Evolutionary conservation across 495 filamentous ascomycete species (phyloP), one percentile per base, ranked within the genome.

Genomic region (Tricharina praecox): DNA sequence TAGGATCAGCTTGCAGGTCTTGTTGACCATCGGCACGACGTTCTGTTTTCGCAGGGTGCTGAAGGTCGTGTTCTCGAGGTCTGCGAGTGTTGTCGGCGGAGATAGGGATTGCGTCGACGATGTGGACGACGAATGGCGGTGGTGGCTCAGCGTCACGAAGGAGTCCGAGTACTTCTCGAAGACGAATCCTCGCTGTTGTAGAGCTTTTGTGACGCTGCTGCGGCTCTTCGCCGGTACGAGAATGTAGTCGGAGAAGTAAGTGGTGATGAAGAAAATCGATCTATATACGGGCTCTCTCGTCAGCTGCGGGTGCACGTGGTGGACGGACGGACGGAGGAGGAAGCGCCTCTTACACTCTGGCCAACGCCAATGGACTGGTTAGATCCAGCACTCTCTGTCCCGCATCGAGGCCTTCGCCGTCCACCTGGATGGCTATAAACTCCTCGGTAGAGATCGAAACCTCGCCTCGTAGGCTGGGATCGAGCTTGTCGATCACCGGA

Each of bases 201-300:
- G 73, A 0, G 82, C 77, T 40, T 74, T 69, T 33, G 87, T 76
- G 35, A 96, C 88, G 28, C 72, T 74, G 7, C 67, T 62, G 32
- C 81, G 77, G 61, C 76, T 75, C 53, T 78, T 80, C 32, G 70
- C 65, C 3, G 90, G 90, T 3, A 96, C 85, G 15, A 97, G 70
- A 53, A 97, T 93, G 66, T 93, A 97, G 64, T 97, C 90, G 10
- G 83, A 84, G 61, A 93, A 95, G 63, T 97, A 97, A 19, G 90
- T 96, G 0, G 88, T 93, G 59, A 95, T 92, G 69, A 97, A 96
- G 64, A 96, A 95, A 52, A 97, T 93, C 32, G 90, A 81, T 26
- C 79, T 80, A 45, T 47, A n/a, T n/a, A n/a, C n/a, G n/a, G n/a
- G n/a, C n/a, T n/a, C 28, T 37, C 13, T 11, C 15, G 9, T 2